A percentile compares a stretch with the other conserved stretches of the same genome.
These are phyloP conservation scores for Penicillium capsulatum DNA, from an alignment of 2,329 filamentous ascomycete genomes.

Conservation along the genomic window DNA sequence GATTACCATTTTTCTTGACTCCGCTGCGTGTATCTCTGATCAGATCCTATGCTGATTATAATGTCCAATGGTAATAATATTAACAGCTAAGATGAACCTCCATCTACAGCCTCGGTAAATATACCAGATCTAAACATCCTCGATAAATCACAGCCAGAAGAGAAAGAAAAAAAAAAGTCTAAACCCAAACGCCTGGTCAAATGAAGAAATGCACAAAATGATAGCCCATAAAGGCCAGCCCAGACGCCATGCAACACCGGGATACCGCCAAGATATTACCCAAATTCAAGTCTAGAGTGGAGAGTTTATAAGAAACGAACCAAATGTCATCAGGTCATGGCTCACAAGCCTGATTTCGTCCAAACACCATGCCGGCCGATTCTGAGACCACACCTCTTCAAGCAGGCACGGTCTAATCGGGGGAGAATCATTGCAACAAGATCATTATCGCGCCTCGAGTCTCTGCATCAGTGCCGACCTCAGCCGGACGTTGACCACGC, in stretches of 20 bases:
- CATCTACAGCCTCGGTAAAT: slow-evolving; percentile 4
- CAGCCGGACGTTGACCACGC: slow-evolving; percentile 75
- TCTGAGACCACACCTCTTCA: no score
- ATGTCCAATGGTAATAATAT: no score
- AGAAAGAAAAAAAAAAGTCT: background rate
- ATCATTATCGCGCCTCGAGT: slow-evolving; percentile 51
- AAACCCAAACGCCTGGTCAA: slow-evolving; percentile 10
- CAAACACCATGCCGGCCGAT: no score
- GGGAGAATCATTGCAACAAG: no score
- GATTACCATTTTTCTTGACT: no score
- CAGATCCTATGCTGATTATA: no score
- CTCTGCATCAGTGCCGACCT: slow-evolving; percentile 63
- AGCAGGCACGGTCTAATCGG: no score
- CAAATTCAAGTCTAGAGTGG: slow-evolving; percentile 10
- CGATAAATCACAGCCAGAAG: background rate
- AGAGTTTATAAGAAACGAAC: slow-evolving; percentile 4
- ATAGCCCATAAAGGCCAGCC: slow-evolving; percentile 1
- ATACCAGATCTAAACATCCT: slow-evolving; percentile 2
- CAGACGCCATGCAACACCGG: slow-evolving; percentile 2
- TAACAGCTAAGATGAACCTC: slow-evolving; percentile 2
- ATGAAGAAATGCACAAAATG: slow-evolving; percentile 9
- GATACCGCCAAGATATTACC: slow-evolving; percentile 1
- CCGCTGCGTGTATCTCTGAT: no score
- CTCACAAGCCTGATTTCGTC: no score
- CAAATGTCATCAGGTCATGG: slow-evolving; percentile 10